Evolutionary conservation across 1,284 basidiomycete species (phyloP).

Genomic region (Heterobasidion annosum): DNA sequence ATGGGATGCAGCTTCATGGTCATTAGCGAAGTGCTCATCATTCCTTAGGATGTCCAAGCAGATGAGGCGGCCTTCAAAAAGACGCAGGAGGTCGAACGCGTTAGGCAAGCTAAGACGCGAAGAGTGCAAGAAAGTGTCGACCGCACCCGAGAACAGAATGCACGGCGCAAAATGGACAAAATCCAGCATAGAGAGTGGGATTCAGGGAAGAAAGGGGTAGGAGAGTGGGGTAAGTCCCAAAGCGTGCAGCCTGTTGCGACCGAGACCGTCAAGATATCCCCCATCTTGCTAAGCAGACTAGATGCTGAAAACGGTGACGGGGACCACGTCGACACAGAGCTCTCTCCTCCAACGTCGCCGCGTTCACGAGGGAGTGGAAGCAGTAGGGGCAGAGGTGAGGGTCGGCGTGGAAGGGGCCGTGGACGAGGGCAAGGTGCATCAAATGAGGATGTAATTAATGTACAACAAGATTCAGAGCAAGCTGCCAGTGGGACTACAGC

Average conservation of each 20-base stretch:
- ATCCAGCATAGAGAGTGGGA: slow-evolving; percentile 74
- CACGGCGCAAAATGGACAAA: slow-evolving; percentile 72
- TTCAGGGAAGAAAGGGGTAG: slow-evolving; percentile 46
- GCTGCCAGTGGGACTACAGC: too few species aligned
- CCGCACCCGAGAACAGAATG: slow-evolving; percentile 64
- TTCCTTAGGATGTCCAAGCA: slow-evolving; percentile 57
- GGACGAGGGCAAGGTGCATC: background rate
- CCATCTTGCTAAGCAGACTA: background rate
- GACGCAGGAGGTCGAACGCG: slow-evolving; percentile 51
- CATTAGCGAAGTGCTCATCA: slow-evolving; percentile 2
- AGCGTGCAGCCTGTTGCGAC: background rate
- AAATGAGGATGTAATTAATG: too few species aligned
- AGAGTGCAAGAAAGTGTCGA: slow-evolving; percentile 62
- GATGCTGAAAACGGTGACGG: background rate
- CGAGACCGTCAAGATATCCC: background rate
- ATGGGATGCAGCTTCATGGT: slow-evolving; percentile 11
- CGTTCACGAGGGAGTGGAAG: background rate
- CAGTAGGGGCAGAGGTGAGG: background rate
- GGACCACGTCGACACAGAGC: background rate
- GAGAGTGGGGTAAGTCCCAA: background rate
- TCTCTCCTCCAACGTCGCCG: background rate
- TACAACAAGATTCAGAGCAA: too few species aligned
- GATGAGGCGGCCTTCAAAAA: slow-evolving; percentile 71
- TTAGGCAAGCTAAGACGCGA: slow-evolving; percentile 42
- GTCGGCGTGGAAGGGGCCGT: background rate